phyloP scores from a whole-genome alignment of 108 stramenopile genomes.

The Nannochloropsis gaditana region DNA sequence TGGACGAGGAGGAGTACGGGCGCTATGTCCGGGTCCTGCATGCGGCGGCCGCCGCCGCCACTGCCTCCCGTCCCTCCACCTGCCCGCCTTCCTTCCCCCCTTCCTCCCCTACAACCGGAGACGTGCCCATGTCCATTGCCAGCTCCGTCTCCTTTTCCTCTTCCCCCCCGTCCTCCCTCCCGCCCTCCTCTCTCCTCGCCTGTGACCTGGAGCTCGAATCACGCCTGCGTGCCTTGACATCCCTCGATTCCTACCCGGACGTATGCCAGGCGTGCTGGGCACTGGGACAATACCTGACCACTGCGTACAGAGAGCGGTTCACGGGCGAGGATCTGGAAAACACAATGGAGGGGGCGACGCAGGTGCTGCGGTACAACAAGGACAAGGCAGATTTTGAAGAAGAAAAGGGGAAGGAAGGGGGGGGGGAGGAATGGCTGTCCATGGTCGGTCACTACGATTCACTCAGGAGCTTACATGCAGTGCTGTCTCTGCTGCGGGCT shows the following conservation, averaged over 20 bases:
- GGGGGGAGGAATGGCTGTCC: background rate
- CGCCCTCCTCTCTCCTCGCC: background rate
- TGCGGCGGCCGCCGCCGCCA: background rate
- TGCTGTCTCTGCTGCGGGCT: slow-evolving; percentile 4
- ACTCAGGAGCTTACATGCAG: background rate
- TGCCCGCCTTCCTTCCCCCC: no score
- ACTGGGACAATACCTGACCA: background rate
- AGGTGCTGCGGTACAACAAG: background rate
- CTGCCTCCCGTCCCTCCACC: background rate
- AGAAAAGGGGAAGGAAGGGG: background rate
- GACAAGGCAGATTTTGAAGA: background rate
- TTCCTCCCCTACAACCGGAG: background rate
- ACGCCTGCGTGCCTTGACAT: background rate
- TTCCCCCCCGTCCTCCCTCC: background rate
- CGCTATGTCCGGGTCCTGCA: background rate
- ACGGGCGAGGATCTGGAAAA: background rate
- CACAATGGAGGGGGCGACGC: background rate
- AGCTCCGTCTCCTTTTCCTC: background rate
- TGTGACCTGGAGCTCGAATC: background rate
- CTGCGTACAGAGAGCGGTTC: background rate
- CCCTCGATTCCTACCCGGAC: background rate
- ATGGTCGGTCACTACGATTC: slow-evolving; percentile 8
- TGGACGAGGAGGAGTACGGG: slow-evolving; percentile 5
- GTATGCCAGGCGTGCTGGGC: background rate
- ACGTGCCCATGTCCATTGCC: background rate